Conservation (phyloP, 495 filamentous ascomycete genomes). For the Annulohypoxylon nitens region DNA sequence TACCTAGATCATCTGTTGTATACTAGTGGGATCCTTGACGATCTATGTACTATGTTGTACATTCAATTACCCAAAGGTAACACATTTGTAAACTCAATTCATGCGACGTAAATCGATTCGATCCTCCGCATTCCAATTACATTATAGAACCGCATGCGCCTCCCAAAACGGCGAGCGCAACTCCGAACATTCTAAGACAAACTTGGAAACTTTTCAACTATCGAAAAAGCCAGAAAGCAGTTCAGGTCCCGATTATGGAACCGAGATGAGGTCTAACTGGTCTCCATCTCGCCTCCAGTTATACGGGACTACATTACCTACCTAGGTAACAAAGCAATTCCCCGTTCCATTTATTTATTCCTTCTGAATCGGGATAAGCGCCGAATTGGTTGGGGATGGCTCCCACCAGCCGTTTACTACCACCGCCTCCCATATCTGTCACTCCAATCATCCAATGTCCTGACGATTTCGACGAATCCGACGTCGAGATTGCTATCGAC, state of each 20-base stretch:
- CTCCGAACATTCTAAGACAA: conserved; percentile 28
- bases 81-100: conserved; percentile 35
- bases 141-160: conserved; percentile 29
- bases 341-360: conserved; percentile 34
- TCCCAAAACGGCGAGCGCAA: conserved; percentile 15
- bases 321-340: conserved; percentile 35
- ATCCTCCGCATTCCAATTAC: conserved; percentile 38
- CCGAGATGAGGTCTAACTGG: conserved; percentile 37
- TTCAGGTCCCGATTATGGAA: conserved; percentile 11
- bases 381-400: conserved; percentile 41
- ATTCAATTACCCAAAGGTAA: neutral
- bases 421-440: conserved; percentile 47
- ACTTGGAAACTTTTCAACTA: neutral
- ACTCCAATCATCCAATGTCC: conserved; percentile 50
- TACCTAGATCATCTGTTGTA: conserved; percentile 2
- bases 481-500: conserved; percentile 18
- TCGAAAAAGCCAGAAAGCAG: conserved; percentile 17
- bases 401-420: conserved; percentile 38
- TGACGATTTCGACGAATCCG: conserved; percentile 36
- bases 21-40: neutral
- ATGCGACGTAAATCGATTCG: conserved; percentile 39
- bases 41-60: conserved; percentile 1
- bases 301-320: conserved; percentile 44
- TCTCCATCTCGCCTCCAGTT: conserved; percentile 32
- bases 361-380: conserved; percentile 47